Percentiles rank a stretch among this genome's conserved stretches.
phyloP scores from a whole-genome alignment of 2,329 filamentous ascomycete genomes.

The Fusarium tupiense region DNA sequence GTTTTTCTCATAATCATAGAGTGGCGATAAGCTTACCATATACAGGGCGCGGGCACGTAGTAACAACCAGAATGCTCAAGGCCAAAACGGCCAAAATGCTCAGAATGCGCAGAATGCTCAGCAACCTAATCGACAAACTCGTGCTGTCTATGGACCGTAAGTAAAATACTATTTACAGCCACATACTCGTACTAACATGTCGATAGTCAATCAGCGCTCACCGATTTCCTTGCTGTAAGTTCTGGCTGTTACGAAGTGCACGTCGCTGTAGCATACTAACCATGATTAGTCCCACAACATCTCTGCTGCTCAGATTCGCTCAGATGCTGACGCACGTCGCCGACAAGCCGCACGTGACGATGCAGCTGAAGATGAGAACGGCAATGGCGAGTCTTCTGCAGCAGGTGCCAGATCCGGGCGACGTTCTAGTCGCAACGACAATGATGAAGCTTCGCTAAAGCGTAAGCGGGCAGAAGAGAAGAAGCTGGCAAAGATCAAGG shows the following conservation, averaged over 20 bases:
- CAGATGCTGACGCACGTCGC: conserved; percentile 59
- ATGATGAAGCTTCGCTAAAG: conserved; percentile 40
- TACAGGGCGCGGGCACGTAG: conserved; percentile 34
- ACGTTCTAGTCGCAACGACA: conserved; percentile 43
- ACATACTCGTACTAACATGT: not conserved
- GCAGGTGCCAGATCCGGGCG: conserved; percentile 34
- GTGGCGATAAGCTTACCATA: conserved; percentile 25
- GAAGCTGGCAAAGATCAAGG: conserved; percentile 70
- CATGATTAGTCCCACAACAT: conserved; percentile 73
- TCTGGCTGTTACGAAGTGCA: not conserved
- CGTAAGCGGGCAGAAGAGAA: conserved; percentile 59
- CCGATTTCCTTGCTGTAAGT: conserved; percentile 62
- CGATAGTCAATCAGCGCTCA: conserved; percentile 61
- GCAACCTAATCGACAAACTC: conserved; percentile 35
- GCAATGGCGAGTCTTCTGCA: conserved; percentile 32
- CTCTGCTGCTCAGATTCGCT: conserved; percentile 65
- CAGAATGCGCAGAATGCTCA: conserved; percentile 26
- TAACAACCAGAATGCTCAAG: conserved; percentile 26
- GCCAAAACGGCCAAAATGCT: conserved; percentile 15
- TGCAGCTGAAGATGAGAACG: conserved; percentile 32
- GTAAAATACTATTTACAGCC: conserved; percentile 3
- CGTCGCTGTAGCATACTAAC: conserved; percentile 30
- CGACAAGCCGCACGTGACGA: conserved; percentile 48
- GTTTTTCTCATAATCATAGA: not conserved
- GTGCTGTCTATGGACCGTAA: conserved; percentile 54